A percentile compares a stretch with the other conserved stretches of the same genome.
phyloP scores from a whole-genome alignment of 306 rosid genomes.

The Cucumis hystrix region DNA sequence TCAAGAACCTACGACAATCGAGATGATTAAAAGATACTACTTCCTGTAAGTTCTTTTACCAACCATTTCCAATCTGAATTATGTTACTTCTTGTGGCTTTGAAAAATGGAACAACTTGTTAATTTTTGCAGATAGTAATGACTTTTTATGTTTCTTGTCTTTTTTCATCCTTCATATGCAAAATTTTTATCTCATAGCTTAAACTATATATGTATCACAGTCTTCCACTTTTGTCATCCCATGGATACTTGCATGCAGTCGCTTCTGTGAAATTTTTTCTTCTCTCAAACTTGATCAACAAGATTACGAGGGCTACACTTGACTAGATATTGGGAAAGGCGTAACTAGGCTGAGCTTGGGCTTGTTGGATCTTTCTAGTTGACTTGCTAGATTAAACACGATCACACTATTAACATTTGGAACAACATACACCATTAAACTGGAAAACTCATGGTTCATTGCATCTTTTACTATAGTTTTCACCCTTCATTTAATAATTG shows the following conservation, averaged over 20 bases:
- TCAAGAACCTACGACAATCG: conserved; percentile 47
- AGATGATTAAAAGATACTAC: conserved; percentile 51
- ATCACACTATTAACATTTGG: background rate
- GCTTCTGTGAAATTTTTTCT: background rate
- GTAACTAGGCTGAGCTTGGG: background rate
- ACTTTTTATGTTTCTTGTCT: background rate
- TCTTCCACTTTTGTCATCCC: background rate
- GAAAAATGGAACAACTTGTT: background rate
- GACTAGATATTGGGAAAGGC: background rate
- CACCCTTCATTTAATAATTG: background rate
- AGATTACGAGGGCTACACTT: background rate
- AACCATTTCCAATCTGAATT: background rate
- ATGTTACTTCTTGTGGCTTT: background rate
- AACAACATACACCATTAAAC: background rate
- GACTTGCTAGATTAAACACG: background rate
- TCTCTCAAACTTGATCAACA: background rate
- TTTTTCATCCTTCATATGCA: background rate
- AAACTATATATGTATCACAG: background rate
- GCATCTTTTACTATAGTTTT: background rate
- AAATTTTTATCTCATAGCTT: background rate
- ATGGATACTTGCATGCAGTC: background rate
- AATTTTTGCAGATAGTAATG: background rate
- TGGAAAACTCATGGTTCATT: background rate
- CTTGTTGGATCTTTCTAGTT: background rate
- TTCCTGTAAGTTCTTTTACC: conserved; percentile 37